Conservation (phyloP, 768 basidiomycete genomes). For the Mycena crocata region DNA sequence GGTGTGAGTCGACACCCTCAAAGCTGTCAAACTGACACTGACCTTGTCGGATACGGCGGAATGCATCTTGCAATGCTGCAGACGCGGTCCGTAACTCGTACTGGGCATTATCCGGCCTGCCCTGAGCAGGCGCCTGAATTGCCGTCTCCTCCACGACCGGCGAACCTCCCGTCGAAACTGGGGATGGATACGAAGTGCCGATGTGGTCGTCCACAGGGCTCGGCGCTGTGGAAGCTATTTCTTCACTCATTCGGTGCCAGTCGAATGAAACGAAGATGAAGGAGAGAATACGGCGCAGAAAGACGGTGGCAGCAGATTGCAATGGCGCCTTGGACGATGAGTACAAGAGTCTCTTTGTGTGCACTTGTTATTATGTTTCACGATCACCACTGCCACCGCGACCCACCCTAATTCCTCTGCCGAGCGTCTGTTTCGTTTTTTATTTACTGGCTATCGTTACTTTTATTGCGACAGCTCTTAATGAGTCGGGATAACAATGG, state of each 20-base stretch:
- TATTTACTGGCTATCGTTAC: neutral
- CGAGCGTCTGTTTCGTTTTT: too few relatives aligned
- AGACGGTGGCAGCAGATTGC: neutral
- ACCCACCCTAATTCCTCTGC: too few relatives aligned
- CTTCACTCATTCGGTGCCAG: conserved; percentile 36
- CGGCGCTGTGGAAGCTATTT: conserved; percentile 1
- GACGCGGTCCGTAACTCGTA: conserved; percentile 62
- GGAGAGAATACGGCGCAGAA: conserved; percentile 20
- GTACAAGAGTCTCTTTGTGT: neutral
- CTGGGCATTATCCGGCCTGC: conserved; percentile 43
- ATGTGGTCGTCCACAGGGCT: neutral
- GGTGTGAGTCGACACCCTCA: neutral
- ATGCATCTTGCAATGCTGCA: conserved; percentile 64
- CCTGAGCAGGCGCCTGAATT: conserved; percentile 27
- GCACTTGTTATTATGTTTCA: neutral
- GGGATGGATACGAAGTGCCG: conserved; percentile 43
- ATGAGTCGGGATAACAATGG: conserved; percentile 46
- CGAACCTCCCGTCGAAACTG: conserved; percentile 38
- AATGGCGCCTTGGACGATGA: neutral
- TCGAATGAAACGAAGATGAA: neutral
- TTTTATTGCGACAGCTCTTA: conserved; percentile 12
- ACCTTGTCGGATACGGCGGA: conserved; percentile 62
- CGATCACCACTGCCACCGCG: neutral
- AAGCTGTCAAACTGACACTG: neutral
- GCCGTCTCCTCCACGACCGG: conserved; percentile 27